Percentiles rank a stretch among this genome's conserved stretches.
Conservation (phyloP, 768 basidiomycete genomes). For the Phaeotremella fagi region DNA sequence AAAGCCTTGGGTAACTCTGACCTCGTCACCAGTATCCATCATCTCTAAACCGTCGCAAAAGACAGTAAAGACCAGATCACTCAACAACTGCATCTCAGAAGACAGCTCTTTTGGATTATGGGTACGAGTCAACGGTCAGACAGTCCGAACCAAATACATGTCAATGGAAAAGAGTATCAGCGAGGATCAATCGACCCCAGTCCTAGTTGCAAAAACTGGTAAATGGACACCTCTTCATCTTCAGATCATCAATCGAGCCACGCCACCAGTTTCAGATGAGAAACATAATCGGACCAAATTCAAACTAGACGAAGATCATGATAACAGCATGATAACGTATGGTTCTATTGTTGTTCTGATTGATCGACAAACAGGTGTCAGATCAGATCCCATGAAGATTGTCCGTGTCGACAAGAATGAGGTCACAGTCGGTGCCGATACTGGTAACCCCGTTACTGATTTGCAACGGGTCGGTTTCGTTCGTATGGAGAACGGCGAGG, state of each 20-base stretch:
- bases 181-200: constrained; percentile 5
- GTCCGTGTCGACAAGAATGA: constrained; percentile 89
- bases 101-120: constrained; percentile 87
- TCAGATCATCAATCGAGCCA: constrained; percentile 72
- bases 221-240: constrained; percentile 94
- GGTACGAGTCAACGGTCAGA: constrained; percentile 94
- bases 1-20: constrained; percentile 74
- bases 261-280: constrained; percentile 49
- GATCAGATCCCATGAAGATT: constrained; percentile 77
- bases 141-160: constrained; percentile 96
- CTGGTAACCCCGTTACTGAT: constrained; percentile 81
- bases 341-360: constrained; percentile 82
- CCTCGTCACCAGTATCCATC: constrained; percentile 86
- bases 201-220: constrained; percentile 63
- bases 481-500: constrained; percentile 68
- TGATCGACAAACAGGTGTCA: constrained; percentile 77
- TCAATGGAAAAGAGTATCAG: constrained; percentile 71
- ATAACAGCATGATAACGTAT: constrained; percentile 59
- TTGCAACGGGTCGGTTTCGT: constrained; percentile 89
- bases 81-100: constrained; percentile 82
- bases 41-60: constrained; percentile 90
- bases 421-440: constrained; percentile 63
- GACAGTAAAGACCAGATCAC: constrained; percentile 85
- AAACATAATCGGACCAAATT: background rate
- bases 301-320: background rate